Conservation (phyloP, 2,329 filamentous ascomycete species). For the Claviceps sp. region DNA sequence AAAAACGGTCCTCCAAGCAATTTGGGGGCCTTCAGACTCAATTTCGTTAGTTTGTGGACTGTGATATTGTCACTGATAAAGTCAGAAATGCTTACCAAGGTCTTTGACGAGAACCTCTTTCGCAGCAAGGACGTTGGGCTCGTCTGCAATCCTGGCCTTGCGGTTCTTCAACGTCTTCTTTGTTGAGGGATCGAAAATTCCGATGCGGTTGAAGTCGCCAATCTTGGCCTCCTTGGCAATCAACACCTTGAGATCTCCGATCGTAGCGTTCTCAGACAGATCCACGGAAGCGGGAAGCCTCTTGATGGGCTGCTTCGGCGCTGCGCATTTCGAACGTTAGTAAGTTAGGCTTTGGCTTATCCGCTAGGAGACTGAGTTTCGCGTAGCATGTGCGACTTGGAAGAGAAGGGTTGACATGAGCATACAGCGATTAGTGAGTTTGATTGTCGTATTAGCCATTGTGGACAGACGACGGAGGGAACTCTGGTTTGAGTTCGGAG, state of each 20-base stretch:
- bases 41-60: background rate
- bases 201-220: slow-evolving; percentile 47
- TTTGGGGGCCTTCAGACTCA: slow-evolving; percentile 55
- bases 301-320: slow-evolving; percentile 37
- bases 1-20: slow-evolving; percentile 88
- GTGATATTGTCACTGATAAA: background rate
- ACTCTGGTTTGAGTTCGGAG: background rate
- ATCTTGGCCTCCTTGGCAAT: slow-evolving; percentile 39
- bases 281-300: slow-evolving; percentile 39
- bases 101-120: slow-evolving; percentile 77
- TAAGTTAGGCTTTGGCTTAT: slow-evolving; percentile 1
- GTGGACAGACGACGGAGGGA: background rate
- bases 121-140: slow-evolving; percentile 32
- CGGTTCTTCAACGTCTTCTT: slow-evolving; percentile 53
- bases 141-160: slow-evolving; percentile 36
- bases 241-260: slow-evolving; percentile 45
- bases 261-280: slow-evolving; percentile 35
- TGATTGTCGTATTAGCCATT: slow-evolving; percentile 9
- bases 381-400: background rate
- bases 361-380: background rate
- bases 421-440: slow-evolving; percentile 12
- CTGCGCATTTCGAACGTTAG: slow-evolving; percentile 12
- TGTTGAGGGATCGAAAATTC: slow-evolving; percentile 45
- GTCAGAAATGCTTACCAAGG: slow-evolving; percentile 47
- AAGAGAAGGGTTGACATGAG: no score